A percentile compares a stretch with the other conserved stretches of the same genome.
These are phyloP conservation scores for Akanthomyces uredinophilus DNA, from an alignment of 2,329 filamentous ascomycete genomes.

Conservation along the genomic window DNA sequence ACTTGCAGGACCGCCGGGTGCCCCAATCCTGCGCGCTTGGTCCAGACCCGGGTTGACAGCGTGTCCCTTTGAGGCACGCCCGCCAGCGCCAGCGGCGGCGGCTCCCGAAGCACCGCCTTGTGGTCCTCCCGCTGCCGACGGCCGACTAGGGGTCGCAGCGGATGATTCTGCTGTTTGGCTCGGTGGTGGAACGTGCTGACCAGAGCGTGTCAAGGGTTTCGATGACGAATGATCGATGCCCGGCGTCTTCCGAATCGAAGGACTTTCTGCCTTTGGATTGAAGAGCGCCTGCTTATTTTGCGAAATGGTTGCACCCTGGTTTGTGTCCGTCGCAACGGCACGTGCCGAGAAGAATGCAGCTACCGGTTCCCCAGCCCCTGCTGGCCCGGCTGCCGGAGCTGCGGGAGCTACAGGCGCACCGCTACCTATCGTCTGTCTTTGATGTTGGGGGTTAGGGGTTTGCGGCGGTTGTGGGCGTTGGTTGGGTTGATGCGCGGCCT, in stretches of 20 bases:
- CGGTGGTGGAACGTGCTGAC: slow-evolving; percentile 45
- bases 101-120: neutral
- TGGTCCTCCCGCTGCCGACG: slow-evolving; percentile 14
- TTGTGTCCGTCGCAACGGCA: slow-evolving; percentile 4
- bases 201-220: slow-evolving; percentile 60
- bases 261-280: slow-evolving; percentile 70
- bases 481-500: neutral
- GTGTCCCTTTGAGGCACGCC: slow-evolving; percentile 32
- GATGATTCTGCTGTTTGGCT: slow-evolving; percentile 22
- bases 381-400: neutral
- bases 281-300: slow-evolving; percentile 50
- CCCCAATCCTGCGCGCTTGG: slow-evolving; percentile 53
- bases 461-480: slow-evolving; percentile 8
- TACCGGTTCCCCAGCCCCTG: neutral
- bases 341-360: slow-evolving; percentile 15
- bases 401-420: neutral
- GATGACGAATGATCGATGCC: slow-evolving; percentile 79
- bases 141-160: slow-evolving; percentile 10
- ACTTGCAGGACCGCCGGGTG: slow-evolving; percentile 48
- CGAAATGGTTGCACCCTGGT: slow-evolving; percentile 28
- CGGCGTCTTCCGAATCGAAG: slow-evolving; percentile 82
- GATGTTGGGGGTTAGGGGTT: slow-evolving; percentile 9
- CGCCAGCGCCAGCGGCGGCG: slow-evolving; percentile 5
- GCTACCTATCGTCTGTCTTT: neutral
- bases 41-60: slow-evolving; percentile 51